phyloP scores from a whole-genome alignment of 2,329 filamentous ascomycete species.

The Verticillium nonalfalfae region DNA sequence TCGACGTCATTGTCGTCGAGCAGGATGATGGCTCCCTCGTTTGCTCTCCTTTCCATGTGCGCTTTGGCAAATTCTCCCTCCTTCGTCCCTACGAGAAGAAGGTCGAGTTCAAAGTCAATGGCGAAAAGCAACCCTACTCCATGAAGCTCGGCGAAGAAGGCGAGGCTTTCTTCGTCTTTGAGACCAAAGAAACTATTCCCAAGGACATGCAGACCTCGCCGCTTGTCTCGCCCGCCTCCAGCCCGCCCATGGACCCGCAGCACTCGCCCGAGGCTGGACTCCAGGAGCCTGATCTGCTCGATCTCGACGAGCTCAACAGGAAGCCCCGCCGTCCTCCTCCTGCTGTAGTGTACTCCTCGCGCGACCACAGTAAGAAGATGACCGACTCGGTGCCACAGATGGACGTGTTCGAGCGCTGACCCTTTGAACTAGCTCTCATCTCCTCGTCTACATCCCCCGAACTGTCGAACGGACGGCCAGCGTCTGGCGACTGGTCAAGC shows the following conservation, averaged over 20 bases:
- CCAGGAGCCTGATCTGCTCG: constrained; percentile 64
- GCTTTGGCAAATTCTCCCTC: constrained; percentile 97
- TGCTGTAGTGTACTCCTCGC: constrained; percentile 30
- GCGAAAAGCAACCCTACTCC: constrained; percentile 81
- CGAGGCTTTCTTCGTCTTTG: constrained; percentile 98
- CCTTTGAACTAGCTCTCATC: background rate
- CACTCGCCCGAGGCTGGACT: constrained; percentile 37
- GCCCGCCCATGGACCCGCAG: constrained; percentile 60
- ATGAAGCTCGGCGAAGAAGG: constrained; percentile 98
- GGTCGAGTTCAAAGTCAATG: constrained; percentile 96
- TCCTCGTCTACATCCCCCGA: constrained; percentile 37
- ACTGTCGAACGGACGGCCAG: constrained; percentile 35
- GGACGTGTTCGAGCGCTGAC: background rate
- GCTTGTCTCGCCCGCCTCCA: constrained; percentile 81
- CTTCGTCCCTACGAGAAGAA: constrained; percentile 96
- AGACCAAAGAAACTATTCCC: constrained; percentile 89
- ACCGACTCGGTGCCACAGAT: background rate
- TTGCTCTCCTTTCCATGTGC: constrained; percentile 96
- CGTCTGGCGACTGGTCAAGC: constrained; percentile 44
- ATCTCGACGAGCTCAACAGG: constrained; percentile 47
- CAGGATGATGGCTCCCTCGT: constrained; percentile 84
- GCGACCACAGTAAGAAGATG: constrained; percentile 3
- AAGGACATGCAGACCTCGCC: constrained; percentile 91
- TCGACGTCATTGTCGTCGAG: constrained; percentile 98
- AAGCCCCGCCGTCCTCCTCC: constrained; percentile 39